Base-by-base conservation (phyloP, 805 yeast genomes). In the Teunomyces pallodes region DNA sequence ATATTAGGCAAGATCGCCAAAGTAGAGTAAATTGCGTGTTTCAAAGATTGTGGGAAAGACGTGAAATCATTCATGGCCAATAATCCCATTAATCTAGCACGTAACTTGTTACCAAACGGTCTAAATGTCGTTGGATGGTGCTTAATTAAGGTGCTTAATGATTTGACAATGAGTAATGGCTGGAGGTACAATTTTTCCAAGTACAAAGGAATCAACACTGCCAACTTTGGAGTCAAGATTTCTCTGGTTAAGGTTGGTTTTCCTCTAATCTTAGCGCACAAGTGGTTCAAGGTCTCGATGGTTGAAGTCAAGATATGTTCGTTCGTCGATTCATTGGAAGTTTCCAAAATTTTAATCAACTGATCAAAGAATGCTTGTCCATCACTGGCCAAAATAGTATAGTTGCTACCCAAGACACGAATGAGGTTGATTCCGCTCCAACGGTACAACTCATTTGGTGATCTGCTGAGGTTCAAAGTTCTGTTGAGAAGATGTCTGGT, bases 161-260 rank as follows among this genome's bases (percentile, higher is more conserved):
- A 65, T 9, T 48, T 58, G 27, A 74, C 59, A 31, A 75, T 62
- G 9, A 74, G 56, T 30, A 67, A 53, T 2, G 77, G 71, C 26
- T 52, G 50, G 40, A 42, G 56, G 28, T 58, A 63, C 12, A 73
- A 35, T 39, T 63, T 62, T 3, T 75, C 81, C 47, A 89, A 58
- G 44, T 83, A 72, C 5, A 77, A 63, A 13, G 78, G 65, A 49
- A 89, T 79, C 38, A 86, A 80, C 2, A 75, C 72, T 8, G 87
- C 81, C 48, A 92, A 70, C 56, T 84, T 84, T 6, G 97, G 95
- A 1, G 96, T 87, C 48, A 90, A 75, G 7, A 86, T 71, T 60
- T 90, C 96, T 61, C 97, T 79, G 2, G 92, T 84, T 36, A 92
- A 74, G 1, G 90, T 84, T 1, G 96, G 89, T 60, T 90, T 90